Base-by-base conservation (phyloP, 495 filamentous ascomycete genomes). In the Tuber borchii region DNA sequence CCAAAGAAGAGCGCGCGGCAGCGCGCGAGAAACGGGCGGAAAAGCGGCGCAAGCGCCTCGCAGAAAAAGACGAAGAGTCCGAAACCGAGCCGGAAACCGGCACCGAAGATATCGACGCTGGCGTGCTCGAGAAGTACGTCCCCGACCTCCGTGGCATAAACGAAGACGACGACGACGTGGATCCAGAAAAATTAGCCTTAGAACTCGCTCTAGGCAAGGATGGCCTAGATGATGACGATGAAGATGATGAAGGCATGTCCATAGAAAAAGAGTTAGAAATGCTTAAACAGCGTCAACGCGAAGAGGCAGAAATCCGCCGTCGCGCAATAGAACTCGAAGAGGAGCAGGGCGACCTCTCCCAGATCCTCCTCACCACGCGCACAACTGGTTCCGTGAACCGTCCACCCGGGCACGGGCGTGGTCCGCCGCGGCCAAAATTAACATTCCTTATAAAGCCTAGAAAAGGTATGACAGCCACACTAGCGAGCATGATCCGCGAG, bases 391-490 rank as follows among this genome's bases (percentile, higher is more conserved):
- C 78, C 77, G 31, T 78, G 78, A 37, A 79, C 76, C 17, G 51
- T 71, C 65, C 77, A 72, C 31, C 76, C 68, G 26, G 76, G 76
- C 42, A 39, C 46, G n/a, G 9, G 1, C 56, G 56, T 2, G 68
- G 43, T 31, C 48, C 20, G 5, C 73, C 73, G 8, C 73, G 81
- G n/a, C 81, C 81, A 26, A 83, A 83, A 70, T 73, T 83, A 34
- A 83, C 79, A 34, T 83, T 83, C 56, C 74, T 83, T 14, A 82
- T 83, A 65, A 77, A 80, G 31, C 79, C 81, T 0, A 76, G 78
- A 19, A 75, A 75, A 48, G 81, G 81, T 8, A 81, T 83, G 78
- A 83, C 81, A 12, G 51, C 71, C 22, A 73, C 61, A 0, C 71
- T 83, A 40, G 73, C 78, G 26, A 31, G 75, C 39, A 61, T 74